Evolutionary conservation across 2,329 filamentous ascomycete genomes (phyloP).

Genomic region (Leptographium lundbergii): DNA sequence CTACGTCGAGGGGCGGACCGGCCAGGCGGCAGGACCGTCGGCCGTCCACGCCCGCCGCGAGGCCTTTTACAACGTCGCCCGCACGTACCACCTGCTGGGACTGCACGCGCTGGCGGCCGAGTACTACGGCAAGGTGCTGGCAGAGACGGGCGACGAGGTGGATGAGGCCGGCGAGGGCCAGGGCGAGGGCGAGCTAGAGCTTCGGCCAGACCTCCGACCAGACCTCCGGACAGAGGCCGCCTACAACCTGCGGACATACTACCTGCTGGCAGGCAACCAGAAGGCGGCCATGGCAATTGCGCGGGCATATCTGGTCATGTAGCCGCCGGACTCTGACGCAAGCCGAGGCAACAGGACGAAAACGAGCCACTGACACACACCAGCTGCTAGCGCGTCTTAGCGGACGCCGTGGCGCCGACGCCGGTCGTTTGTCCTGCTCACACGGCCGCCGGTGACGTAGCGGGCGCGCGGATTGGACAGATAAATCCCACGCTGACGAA

Average conservation of each 20-base stretch:
- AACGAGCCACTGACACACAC: no score
- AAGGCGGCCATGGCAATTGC: slow-evolving; percentile 48
- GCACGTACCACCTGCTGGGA: slow-evolving; percentile 65
- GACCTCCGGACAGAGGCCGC: slow-evolving; percentile 59
- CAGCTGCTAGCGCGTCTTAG: neutral
- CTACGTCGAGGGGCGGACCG: slow-evolving; percentile 52
- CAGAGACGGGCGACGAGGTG: slow-evolving; percentile 23
- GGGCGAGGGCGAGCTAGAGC: neutral
- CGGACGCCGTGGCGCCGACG: no score
- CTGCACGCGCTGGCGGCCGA: slow-evolving; percentile 59
- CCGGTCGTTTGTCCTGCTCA: no score
- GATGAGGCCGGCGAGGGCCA: no score
- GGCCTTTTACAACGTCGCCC: slow-evolving; percentile 68
- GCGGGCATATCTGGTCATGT: slow-evolving; percentile 43
- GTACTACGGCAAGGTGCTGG: slow-evolving; percentile 46
- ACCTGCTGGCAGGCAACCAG: slow-evolving; percentile 50
- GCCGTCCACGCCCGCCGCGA: slow-evolving; percentile 42
- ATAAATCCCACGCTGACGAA: no score
- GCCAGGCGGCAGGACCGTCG: slow-evolving; percentile 12
- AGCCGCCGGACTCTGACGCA: no score
- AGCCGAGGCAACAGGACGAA: no score
- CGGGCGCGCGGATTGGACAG: neutral
- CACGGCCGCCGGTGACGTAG: neutral
- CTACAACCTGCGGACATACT: slow-evolving; percentile 59
- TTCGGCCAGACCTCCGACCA: slow-evolving; percentile 25